Percentiles rank a stretch among this genome's conserved stretches.
Conservation (phyloP, 495 filamentous ascomycete genomes). For the Penicillium canariense region DNA sequence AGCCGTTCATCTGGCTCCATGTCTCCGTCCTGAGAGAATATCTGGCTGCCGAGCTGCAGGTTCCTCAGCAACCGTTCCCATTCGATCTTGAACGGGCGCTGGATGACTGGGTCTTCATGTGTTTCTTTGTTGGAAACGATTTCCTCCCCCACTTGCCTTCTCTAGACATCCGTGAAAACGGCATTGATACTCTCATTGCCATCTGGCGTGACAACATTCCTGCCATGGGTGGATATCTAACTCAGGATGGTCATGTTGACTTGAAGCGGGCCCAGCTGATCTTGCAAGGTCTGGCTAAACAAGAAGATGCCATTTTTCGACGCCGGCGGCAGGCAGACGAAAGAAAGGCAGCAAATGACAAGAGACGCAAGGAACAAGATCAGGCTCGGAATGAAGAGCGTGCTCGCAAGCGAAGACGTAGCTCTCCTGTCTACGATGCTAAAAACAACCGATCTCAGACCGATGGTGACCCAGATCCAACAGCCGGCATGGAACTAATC, state of each 20-base stretch:
- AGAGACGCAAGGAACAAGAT: conserved; percentile 71
- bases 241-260: conserved; percentile 89
- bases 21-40: conserved; percentile 92
- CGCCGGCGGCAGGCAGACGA: conserved; percentile 81
- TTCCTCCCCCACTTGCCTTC: conserved; percentile 96
- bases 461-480: conserved; percentile 39
- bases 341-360: conserved; percentile 70
- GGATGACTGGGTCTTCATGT: conserved; percentile 99
- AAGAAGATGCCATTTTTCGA: conserved; percentile 92
- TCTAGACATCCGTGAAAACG: conserved; percentile 94
- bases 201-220: conserved; percentile 95
- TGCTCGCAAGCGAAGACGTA: conserved; percentile 41
- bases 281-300: conserved; percentile 82
- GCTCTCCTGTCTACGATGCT: conserved; percentile 47
- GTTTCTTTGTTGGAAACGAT: conserved; percentile 99
- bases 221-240: conserved; percentile 90
- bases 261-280: conserved; percentile 85
- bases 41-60: conserved; percentile 80
- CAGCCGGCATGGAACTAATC: conserved; percentile 55
- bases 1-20: conserved; percentile 98
- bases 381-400: conserved; percentile 50
- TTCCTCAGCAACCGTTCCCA: conserved; percentile 73
- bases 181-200: conserved; percentile 90
- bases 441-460: conserved; percentile 25
- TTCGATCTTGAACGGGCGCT: conserved; percentile 93